Evolutionary conservation across 140 eudicot species (phyloP), one percentile per base, ranked within the genome.

Genomic region (Oenanthe javanica): DNA sequence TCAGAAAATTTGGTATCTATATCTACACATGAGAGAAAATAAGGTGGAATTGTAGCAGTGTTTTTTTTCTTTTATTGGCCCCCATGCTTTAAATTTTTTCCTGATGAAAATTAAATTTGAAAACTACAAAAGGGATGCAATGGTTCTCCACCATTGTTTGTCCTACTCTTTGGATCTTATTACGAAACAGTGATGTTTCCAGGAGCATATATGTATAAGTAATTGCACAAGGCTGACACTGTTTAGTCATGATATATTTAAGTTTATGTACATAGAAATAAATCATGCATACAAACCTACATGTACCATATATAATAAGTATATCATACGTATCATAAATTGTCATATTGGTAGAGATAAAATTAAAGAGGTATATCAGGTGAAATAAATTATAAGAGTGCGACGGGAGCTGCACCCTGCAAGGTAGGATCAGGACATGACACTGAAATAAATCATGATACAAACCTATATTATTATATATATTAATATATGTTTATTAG

Each of bases 91-190:
- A 23, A 61, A 61, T 61, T 21, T 61, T n/a, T 61, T n/a, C 14
- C 36, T 61, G 69, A n/a, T 61, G 69, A n/a, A 61, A 61, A 61
- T 61, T 61, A 61, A 63, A 63, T 27, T 63, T 63, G 70, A 63
- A 63, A 63, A 63, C 70, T 23, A 63, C 70, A 63, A 63, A 63
- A 63, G 70, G 70, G 70, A 23, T 63, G 70, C 70, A 63, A 63
- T 63, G 69, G 70, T 63, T 63, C 70, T 63, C 70, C 70, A 23
- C 70, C 70, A 23, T 63, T 23, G 69, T 63, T 63, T 63, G 70
- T 63, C 70, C 40, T 23, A 23, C 70, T 63, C 38, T 63, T 23
- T 23, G 23, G 9, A 63, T 63, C 38, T 63, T 23, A 63, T 23
- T 63, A 63, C 70, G 10, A 63, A 63, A 23, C 70, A 23, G 16